Percentiles rank a stretch among this genome's conserved stretches.
These are phyloP conservation scores for Pisolithus albus DNA, from an alignment of 768 basidiomycete species.

Conservation along the genomic window DNA sequence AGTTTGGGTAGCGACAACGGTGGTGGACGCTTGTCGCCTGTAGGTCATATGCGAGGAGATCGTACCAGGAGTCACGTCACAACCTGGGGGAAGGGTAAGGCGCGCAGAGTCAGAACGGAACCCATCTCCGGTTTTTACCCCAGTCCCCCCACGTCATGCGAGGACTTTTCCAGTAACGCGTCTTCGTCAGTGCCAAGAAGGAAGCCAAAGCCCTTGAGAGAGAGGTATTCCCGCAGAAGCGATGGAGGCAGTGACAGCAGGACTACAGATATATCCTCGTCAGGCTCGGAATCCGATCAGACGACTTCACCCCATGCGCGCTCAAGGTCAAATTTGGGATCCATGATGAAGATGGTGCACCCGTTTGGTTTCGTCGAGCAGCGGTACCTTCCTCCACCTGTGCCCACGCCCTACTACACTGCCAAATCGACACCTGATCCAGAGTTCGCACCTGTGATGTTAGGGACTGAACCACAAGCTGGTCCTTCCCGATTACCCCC, in stretches of 20 bases:
- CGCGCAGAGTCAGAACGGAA: conserved; percentile 3
- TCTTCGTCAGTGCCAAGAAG: neutral
- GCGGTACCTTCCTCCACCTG: conserved; percentile 14
- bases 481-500: conserved; percentile 23
- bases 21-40: conserved; percentile 3
- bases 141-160: neutral
- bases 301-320: conserved; percentile 7
- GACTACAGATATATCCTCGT: conserved; percentile 6
- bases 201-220: neutral
- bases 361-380: conserved; percentile 10
- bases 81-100: neutral
- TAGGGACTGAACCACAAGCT: conserved; percentile 13
- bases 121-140: conserved; percentile 8
- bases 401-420: conserved; percentile 28
- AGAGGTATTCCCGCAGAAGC: neutral
- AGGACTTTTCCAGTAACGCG: too few relatives aligned
- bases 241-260: neutral
- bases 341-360: conserved; percentile 6
- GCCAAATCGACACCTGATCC: conserved; percentile 27
- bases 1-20: conserved; percentile 4
- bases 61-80: conserved; percentile 5
- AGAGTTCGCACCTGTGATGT: conserved; percentile 1
- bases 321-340: conserved; percentile 8
- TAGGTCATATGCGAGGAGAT: conserved; percentile 8
- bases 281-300: conserved; percentile 17